Conservation (phyloP, 2,329 filamentous ascomycete species). For the Mollisia scopiformis region DNA sequence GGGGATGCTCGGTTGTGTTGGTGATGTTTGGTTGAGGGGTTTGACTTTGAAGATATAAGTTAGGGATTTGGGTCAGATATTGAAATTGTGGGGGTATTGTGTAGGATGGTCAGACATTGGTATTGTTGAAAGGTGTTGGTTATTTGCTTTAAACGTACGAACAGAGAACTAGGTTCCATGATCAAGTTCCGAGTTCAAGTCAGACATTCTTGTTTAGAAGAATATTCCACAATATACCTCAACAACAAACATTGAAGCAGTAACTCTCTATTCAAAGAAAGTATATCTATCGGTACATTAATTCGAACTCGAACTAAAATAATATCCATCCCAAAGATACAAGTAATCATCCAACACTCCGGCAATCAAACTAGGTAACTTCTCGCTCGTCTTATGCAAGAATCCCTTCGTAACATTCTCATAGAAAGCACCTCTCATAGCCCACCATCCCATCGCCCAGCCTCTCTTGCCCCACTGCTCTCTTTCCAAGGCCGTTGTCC, state of each 20-base stretch:
- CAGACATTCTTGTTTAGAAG: too few species aligned
- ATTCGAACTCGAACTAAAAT: slow-evolving; percentile 60
- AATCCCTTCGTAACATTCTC: slow-evolving; percentile 84
- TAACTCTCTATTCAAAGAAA: not conserved
- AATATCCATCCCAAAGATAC: slow-evolving; percentile 97
- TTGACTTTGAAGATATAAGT: too few species aligned
- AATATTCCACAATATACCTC: too few species aligned
- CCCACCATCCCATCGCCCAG: slow-evolving; percentile 94
- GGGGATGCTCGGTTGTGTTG: too few species aligned
- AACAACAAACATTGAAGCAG: not conserved
- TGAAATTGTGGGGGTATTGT: too few species aligned
- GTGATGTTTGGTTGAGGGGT: too few species aligned
- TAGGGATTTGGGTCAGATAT: too few species aligned
- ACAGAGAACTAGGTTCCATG: too few species aligned
- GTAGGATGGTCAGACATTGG: too few species aligned
- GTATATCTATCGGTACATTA: slow-evolving; percentile 20
- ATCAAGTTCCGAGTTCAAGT: too few species aligned
- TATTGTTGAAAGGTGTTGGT: too few species aligned
- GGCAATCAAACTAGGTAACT: slow-evolving; percentile 68
- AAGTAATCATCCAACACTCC: slow-evolving; percentile 95
- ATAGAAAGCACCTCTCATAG: slow-evolving; percentile 95
- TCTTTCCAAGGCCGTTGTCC: slow-evolving; percentile 84
- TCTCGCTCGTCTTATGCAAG: slow-evolving; percentile 54
- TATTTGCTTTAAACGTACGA: too few species aligned
- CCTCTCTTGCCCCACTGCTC: slow-evolving; percentile 88